A percentile compares a stretch with the other conserved stretches of the same genome.
phyloP scores from a whole-genome alignment of 2,329 filamentous ascomycete genomes.

The Colletotrichum scovillei region DNA sequence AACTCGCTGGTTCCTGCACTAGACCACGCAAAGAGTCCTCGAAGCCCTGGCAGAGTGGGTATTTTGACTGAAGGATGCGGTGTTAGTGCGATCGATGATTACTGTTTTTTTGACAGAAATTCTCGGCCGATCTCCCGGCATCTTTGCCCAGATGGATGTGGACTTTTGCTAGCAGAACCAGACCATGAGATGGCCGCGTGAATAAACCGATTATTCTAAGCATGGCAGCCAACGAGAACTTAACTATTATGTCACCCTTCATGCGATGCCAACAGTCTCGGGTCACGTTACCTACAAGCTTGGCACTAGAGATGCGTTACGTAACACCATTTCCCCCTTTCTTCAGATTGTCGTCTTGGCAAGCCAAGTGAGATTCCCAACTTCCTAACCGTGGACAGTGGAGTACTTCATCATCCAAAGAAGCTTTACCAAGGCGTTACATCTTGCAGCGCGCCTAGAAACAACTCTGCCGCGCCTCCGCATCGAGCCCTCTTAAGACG shows the following conservation, averaged over 20 bases:
- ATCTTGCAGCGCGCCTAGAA: background rate
- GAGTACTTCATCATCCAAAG: background rate
- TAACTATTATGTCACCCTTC: background rate
- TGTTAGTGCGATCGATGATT: background rate
- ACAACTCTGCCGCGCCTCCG: background rate
- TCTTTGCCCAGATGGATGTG: background rate
- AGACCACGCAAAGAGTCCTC: background rate
- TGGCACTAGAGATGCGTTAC: background rate
- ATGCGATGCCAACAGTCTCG: background rate
- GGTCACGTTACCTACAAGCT: background rate
- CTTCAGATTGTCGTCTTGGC: background rate
- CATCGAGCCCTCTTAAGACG: too few species aligned
- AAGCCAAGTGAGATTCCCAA: background rate
- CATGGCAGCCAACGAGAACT: background rate
- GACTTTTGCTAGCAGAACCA: background rate
- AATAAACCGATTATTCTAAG: background rate
- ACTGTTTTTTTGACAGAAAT: background rate
- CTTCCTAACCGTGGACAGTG: background rate
- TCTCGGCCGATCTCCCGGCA: background rate
- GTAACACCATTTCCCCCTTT: background rate
- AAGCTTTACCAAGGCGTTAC: background rate
- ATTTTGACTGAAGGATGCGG: background rate
- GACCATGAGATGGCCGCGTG: background rate
- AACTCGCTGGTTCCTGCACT: background rate
- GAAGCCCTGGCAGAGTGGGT: background rate